Evolutionary conservation across 2,329 filamentous ascomycete species (phyloP), one percentile per base, ranked within the genome.

Genomic region (Rhytidhysteron rufulum): DNA sequence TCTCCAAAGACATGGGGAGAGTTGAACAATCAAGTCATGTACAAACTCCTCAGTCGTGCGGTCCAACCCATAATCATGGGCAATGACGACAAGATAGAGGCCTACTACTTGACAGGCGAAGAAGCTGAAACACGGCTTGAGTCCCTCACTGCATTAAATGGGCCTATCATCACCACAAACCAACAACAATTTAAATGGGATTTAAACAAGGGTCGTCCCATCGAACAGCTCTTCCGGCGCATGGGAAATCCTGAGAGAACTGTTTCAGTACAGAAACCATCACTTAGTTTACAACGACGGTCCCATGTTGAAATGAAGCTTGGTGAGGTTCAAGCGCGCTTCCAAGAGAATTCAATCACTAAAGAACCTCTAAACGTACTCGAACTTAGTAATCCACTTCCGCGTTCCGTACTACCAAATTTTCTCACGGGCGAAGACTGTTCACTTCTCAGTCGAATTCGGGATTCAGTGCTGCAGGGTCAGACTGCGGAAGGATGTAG

Each of bases 141-240:
- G 34, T 37, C 32, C 27, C 11, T 31, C 29, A 24, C 15, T 11
- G n/a, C n/a, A n/a, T n/a, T n/a, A n/a, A 18, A 45, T 30, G 40
- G 41, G 22, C 44, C 40, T 18, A 42, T 50, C 22, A 45, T 50
- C 25, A 45, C 44, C 6, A 33, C 41, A n/a, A 32, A 40, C 24
- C 39, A 50, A 45, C 41, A 50, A 31, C 40, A 50, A n/a, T 50
- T 50, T 16, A 36, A 36, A 36, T 50, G 42, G 47, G n/a, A n/a
- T n/a, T n/a, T n/a, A n/a, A 39, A 45, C 4, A 47, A 45, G 36
- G 41, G 45, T 25, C 27, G 39, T 11, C 47, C 44, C n/a, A 39
- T 50, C 9, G 31, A 50, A 20, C 40, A 50, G 27, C 41, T 49
- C 13, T 44, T 49, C 21, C 33, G 36, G 30, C 32, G 43, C 3